Evolutionary conservation across 352 stramenopile species (phyloP).

Genomic region (Phytophthora pinifolia): DNA sequence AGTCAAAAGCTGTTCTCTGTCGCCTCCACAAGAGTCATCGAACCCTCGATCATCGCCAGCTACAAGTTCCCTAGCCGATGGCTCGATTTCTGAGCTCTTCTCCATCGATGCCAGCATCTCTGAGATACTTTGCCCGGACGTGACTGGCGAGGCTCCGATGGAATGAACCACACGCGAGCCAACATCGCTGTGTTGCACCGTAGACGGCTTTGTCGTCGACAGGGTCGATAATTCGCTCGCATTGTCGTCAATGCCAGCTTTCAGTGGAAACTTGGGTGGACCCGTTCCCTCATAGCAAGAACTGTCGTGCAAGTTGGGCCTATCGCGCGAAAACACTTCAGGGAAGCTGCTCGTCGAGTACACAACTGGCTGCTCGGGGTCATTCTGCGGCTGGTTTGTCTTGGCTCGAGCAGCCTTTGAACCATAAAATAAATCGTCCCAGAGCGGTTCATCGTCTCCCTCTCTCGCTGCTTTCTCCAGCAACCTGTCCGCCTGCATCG

Average conservation of each 20-base stretch:
- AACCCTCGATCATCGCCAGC: conserved; percentile 11
- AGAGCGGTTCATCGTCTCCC: conserved; percentile 30
- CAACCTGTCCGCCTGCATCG: conserved; percentile 26
- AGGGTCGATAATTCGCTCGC: conserved; percentile 18
- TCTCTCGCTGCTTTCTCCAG: conserved; percentile 30
- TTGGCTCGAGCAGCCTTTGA: conserved; percentile 24
- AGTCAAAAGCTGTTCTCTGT: conserved; percentile 7
- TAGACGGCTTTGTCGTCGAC: conserved; percentile 7
- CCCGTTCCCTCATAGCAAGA: conserved; percentile 19
- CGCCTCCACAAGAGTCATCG: conserved; percentile 3
- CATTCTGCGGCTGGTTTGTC: conserved; percentile 11
- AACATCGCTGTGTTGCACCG: conserved; percentile 15
- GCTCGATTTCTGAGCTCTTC: conserved; percentile 2
- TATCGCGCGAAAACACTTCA: conserved; percentile 17
- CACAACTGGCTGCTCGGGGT: conserved; percentile 13
- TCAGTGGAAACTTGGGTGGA: conserved; percentile 1
- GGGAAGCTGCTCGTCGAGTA: conserved; percentile 31
- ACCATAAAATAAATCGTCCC: conserved; percentile 43
- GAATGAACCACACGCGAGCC: conserved; percentile 10
- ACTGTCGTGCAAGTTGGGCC: conserved; percentile 9
- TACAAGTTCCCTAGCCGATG: conserved; percentile 4
- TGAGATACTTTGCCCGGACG: conserved; percentile 23
- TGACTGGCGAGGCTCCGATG: conserved; percentile 7
- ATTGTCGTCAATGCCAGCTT: neutral
- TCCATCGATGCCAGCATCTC: conserved; percentile 26